These are phyloP conservation scores for Platanthera zijinensis DNA, from an alignment of 106 monocot genomes.

Conservation along the genomic window DNA sequence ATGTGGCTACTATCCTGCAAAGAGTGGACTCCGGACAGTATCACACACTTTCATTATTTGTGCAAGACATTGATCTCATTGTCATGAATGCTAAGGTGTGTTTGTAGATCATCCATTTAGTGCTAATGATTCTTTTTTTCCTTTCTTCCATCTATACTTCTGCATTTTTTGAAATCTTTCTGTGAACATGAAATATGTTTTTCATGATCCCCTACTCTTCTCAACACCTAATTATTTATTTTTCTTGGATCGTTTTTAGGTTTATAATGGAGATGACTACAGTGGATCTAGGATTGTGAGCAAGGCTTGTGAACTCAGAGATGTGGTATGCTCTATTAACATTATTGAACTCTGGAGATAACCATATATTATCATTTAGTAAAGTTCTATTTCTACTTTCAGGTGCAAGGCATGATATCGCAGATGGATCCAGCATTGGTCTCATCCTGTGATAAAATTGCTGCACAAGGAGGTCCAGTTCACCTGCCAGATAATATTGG, in stretches of 20 bases:
- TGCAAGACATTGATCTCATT: slow-evolving; percentile 83
- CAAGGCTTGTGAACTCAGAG: slow-evolving; percentile 89
- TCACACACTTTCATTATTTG: slow-evolving; percentile 50
- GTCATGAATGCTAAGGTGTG: slow-evolving; percentile 90
- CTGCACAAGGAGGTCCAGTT: slow-evolving; percentile 71
- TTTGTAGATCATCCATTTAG: neutral
- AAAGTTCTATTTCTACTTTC: slow-evolving; percentile 4
- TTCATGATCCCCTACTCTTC: neutral
- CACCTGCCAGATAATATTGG: slow-evolving; percentile 38
- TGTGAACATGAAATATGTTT: neutral
- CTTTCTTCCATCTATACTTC: neutral
- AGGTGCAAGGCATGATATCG: slow-evolving; percentile 97
- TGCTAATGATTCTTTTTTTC: neutral
- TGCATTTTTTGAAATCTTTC: neutral
- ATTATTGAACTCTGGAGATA: neutral
- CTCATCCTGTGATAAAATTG: slow-evolving; percentile 89
- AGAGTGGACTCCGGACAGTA: slow-evolving; percentile 84
- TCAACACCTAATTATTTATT: neutral
- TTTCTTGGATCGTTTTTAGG: slow-evolving; percentile 26
- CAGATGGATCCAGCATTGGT: slow-evolving; percentile 94
- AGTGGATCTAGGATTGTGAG: slow-evolving; percentile 91
- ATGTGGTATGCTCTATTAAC: slow-evolving; percentile 51
- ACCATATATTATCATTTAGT: neutral
- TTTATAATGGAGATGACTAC: slow-evolving; percentile 92
- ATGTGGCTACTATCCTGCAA: slow-evolving; percentile 90